Conservation (phyloP, 257 asterid genomes). For the Coffea canephora region DNA sequence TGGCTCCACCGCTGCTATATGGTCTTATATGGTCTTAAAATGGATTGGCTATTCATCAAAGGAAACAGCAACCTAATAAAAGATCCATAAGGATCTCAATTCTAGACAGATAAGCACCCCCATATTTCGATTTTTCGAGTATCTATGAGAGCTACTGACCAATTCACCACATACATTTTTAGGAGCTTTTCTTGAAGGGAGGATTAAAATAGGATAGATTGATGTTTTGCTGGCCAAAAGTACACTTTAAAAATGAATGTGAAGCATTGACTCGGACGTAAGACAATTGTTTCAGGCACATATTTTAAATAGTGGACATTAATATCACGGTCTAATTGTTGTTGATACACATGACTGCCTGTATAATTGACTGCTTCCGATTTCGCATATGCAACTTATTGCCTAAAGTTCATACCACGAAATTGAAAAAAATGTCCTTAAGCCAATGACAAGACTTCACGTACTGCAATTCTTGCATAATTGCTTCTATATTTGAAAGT, state of each 20-base stretch:
- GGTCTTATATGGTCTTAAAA: too few species aligned
- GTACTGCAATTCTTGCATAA: slow-evolving; percentile 21
- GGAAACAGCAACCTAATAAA: not conserved
- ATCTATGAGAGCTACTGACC: not conserved
- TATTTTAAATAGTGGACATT: slow-evolving; percentile 14
- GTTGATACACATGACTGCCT: slow-evolving; percentile 20
- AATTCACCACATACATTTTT: not conserved
- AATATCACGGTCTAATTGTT: slow-evolving; percentile 30
- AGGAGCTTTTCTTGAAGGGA: not conserved
- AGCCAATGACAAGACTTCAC: slow-evolving; percentile 37
- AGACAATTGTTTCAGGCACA: not conserved
- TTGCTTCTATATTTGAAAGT: slow-evolving; percentile 16
- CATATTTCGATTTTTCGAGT: not conserved
- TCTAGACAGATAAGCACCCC: not conserved
- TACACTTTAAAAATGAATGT: not conserved
- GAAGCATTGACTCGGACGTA: slow-evolving; percentile 9
- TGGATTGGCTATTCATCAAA: not conserved
- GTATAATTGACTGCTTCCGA: slow-evolving; percentile 20
- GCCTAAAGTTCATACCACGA: slow-evolving; percentile 12
- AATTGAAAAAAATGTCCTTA: not conserved
- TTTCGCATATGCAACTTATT: slow-evolving; percentile 1
- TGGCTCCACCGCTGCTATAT: too few species aligned
- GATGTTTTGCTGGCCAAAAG: slow-evolving; percentile 18
- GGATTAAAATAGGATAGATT: not conserved
- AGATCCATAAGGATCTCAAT: not conserved